phyloP scores from a whole-genome alignment of 306 rosid species.

The Spatholobus suberectus region DNA sequence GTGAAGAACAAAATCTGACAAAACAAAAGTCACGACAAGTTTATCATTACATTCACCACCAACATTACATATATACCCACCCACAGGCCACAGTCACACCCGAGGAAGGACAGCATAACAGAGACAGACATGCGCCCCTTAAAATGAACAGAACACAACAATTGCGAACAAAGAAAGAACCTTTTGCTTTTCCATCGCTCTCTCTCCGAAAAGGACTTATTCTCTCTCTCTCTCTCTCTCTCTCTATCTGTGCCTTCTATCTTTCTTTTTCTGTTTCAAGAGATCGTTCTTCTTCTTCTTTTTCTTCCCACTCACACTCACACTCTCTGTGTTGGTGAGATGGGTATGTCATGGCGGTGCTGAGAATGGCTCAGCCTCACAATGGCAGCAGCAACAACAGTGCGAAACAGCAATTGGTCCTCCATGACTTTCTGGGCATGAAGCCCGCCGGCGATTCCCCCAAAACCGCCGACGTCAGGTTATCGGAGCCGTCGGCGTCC shows the following conservation, averaged over 20 bases:
- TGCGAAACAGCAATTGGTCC: constrained; percentile 48
- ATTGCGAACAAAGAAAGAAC: constrained; percentile 13
- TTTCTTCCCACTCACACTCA: constrained; percentile 14
- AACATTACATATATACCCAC: constrained; percentile 4
- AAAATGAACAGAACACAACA: constrained; percentile 22
- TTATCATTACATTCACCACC: neutral
- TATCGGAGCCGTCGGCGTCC: constrained; percentile 53
- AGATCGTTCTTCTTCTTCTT: neutral
- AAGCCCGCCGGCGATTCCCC: constrained; percentile 56
- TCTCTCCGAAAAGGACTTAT: constrained; percentile 10
- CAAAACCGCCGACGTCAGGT: constrained; percentile 56
- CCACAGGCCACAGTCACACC: neutral
- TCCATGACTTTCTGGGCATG: constrained; percentile 91
- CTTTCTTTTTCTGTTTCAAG: neutral
- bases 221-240: neutral
- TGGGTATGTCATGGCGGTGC: constrained; percentile 54
- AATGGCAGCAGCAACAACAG: constrained; percentile 44
- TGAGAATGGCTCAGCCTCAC: constrained; percentile 67
- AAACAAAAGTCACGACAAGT: constrained; percentile 27
- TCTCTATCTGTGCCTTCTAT: neutral
- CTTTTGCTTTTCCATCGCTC: constrained; percentile 33
- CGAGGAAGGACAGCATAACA: neutral
- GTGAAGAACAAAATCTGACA: constrained; percentile 29
- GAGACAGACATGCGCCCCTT: constrained; percentile 32
- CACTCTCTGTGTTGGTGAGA: constrained; percentile 20